These are phyloP conservation scores for Penicillium sp. DNA, from an alignment of 2,329 filamentous ascomycete genomes.

Conservation along the genomic window DNA sequence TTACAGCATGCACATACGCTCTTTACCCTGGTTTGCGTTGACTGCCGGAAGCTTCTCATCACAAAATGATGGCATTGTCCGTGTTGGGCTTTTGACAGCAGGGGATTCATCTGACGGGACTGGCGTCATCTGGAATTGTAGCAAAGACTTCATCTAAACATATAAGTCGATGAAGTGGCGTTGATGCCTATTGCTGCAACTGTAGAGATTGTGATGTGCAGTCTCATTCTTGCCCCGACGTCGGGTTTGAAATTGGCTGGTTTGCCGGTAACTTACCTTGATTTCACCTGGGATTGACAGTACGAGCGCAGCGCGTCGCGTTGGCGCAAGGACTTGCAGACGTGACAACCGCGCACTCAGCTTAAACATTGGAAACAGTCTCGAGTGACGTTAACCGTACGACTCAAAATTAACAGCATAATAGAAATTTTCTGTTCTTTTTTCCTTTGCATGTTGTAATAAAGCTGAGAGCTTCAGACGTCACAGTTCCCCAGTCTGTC, in stretches of 20 bases:
- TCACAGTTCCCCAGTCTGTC: neutral
- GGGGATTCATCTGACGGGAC: neutral
- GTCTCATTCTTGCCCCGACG: slow-evolving; percentile 9
- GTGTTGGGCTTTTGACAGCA: neutral
- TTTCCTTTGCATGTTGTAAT: neutral
- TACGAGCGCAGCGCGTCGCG: slow-evolving; percentile 18
- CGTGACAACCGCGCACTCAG: neutral
- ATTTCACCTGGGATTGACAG: neutral
- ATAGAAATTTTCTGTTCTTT: neutral
- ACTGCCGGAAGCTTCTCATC: neutral
- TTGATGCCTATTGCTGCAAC: neutral
- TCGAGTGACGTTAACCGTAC: neutral
- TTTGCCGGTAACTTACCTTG: slow-evolving; percentile 11
- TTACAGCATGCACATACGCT: neutral
- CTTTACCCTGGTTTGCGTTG: neutral
- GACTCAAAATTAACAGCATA: neutral
- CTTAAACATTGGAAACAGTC: neutral
- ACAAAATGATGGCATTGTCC: neutral
- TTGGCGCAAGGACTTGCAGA: neutral
- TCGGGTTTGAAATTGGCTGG: slow-evolving; percentile 8
- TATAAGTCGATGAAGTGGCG: no score
- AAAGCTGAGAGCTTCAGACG: neutral
- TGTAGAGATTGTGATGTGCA: slow-evolving; percentile 7
- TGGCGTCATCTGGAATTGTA: slow-evolving; percentile 1
- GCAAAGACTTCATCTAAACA: neutral